Evolutionary conservation across 495 filamentous ascomycete species (phyloP).

Genomic region (Xylaria venustula): DNA sequence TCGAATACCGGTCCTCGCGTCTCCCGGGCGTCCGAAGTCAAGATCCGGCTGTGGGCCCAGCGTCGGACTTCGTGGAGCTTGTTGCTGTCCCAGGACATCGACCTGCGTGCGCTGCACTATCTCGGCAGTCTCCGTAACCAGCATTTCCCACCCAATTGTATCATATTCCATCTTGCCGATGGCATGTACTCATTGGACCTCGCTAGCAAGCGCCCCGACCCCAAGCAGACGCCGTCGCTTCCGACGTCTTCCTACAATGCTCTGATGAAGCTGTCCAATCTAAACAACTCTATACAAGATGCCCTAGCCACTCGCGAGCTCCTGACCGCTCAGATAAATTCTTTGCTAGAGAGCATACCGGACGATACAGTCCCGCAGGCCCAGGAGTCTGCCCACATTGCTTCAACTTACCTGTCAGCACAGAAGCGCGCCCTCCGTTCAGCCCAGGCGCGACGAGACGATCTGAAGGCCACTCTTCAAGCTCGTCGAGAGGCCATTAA

Average conservation of each 20-base stretch:
- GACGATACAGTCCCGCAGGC: conserved; percentile 58
- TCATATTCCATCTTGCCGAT: conserved; percentile 85
- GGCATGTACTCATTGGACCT: conserved; percentile 75
- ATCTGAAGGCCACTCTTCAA: conserved; percentile 64
- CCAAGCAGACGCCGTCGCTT: conserved; percentile 42
- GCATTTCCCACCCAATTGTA: conserved; percentile 78
- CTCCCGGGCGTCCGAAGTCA: conserved; percentile 62
- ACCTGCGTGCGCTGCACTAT: conserved; percentile 72
- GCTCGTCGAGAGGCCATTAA: conserved; percentile 66
- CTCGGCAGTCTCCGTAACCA: conserved; percentile 77
- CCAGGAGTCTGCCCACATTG: conserved; percentile 59
- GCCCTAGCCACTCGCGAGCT: conserved; percentile 74
- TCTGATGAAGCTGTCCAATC: conserved; percentile 81
- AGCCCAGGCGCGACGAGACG: conserved; percentile 55
- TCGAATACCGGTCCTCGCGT: conserved; percentile 62
- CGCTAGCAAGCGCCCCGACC: conserved; percentile 42
- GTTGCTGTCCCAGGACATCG: conserved; percentile 69
- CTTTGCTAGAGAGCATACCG: conserved; percentile 56
- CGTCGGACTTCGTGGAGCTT: conserved; percentile 58
- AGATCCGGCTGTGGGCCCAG: conserved; percentile 76
- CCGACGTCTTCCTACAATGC: conserved; percentile 84
- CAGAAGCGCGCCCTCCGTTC: conserved; percentile 65
- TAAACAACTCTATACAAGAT: conserved; percentile 92
- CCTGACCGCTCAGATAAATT: conserved; percentile 74
- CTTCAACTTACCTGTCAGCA: conserved; percentile 57